Percentiles rank a stretch among this genome's conserved stretches.
Conservation (phyloP, 495 filamentous ascomycete genomes). For the Talaromyces liani region DNA sequence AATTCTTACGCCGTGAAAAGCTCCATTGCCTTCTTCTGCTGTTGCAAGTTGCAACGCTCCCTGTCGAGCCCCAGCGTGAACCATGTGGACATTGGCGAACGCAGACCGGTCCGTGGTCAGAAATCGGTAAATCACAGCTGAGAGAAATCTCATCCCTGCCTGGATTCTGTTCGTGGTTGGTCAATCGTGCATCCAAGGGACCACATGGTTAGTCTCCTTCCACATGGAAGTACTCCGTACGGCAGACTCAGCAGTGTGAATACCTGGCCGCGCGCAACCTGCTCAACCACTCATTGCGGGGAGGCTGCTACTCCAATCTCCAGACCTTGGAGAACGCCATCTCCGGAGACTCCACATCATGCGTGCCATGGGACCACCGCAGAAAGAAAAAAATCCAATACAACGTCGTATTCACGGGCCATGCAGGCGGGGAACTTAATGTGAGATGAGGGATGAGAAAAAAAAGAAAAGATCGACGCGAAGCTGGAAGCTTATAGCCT, state of each 20-base stretch:
- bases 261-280: background rate
- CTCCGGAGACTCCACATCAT: slow-evolving; percentile 1
- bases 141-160: background rate
- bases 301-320: background rate
- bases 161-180: background rate
- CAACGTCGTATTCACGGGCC: slow-evolving; percentile 6
- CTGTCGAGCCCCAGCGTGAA: background rate
- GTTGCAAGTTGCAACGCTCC: background rate
- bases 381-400: background rate
- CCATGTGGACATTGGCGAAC: background rate
- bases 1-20: background rate
- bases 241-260: background rate
- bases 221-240: background rate
- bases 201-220: background rate
- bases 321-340: background rate
- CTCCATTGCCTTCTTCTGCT: background rate
- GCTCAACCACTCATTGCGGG: background rate
- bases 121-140: background rate
- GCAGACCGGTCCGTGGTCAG: background rate
- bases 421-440: background rate
- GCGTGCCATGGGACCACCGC: background rate
- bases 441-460: background rate
- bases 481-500: background rate
- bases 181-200: background rate
- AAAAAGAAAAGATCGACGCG: background rate